Evolutionary conservation across 345 rosid species (phyloP), one percentile per base, ranked within the genome.

Genomic region (Lepidium didymum): DNA sequence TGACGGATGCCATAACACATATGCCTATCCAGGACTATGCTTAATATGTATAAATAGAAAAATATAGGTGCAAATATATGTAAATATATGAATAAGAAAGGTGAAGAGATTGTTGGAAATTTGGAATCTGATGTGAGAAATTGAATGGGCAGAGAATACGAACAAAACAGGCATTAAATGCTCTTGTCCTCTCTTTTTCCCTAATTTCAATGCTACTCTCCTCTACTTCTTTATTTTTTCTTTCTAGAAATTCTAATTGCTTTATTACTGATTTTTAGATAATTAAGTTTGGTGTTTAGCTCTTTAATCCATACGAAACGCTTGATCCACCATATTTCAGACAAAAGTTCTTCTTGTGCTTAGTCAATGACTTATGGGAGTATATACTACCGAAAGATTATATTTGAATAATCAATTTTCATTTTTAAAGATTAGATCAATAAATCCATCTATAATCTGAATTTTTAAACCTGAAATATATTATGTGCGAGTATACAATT

Each of bases 181-280:
- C 69, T 29, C 61, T 74, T 57, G 60, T 53, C 61, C 40, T 62
- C 45, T 46, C 53, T 42, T 40, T 79, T 78, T 81, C 86, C 76
- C 94, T 79, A 77, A 84, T 85, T 78, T 81, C 90, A 78, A 84
- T 84, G 88, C 90, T 87, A 82, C 70, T 67, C 81, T 47, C 73
- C 60, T 42, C 62, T 61, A 15, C 3, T 53, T 27, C 56, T 61
- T 73, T 50, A 10, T 49, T 25, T 71, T 42, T 44, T 51, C 40
- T 33, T 19, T 47, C 40, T 21, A 5, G 2, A 65, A 49, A 51
- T 46, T 64, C 43, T 64, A 72, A 56, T 72, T 47, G 64, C 36
- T 56, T 45, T 55, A 33, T 23, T 62, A 35, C 49, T 11, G 21
- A 1, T 21, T 66, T 15, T 53, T 12, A 62, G 37, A 29, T 41